phyloP scores from a whole-genome alignment of 768 basidiomycete genomes.

The Lactarius vividus region DNA sequence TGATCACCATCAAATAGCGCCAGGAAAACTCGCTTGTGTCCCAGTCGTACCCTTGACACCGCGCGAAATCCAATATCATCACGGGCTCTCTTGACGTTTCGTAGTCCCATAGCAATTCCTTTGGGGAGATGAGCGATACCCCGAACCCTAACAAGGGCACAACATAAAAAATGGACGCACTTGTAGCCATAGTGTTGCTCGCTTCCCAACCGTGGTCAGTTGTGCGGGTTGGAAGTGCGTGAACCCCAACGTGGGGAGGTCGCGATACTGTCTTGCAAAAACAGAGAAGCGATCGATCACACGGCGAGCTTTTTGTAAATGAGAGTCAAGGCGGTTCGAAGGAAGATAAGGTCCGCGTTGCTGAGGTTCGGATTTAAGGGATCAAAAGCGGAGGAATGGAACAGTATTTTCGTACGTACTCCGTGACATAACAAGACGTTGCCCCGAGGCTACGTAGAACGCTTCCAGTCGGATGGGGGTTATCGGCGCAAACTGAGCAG shows the following conservation, averaged over 20 bases:
- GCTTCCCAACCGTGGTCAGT: conserved; percentile 96
- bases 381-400: background rate
- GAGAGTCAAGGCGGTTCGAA: conserved; percentile 81
- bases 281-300: conserved; percentile 84
- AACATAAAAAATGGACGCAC: conserved; percentile 36
- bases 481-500: background rate
- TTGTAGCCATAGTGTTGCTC: conserved; percentile 96
- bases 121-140: background rate
- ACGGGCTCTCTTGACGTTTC: conserved; percentile 85
- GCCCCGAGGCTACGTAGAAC: conserved; percentile 68
- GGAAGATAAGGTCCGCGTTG: conserved; percentile 97
- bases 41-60: conserved; percentile 99
- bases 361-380: conserved; percentile 41
- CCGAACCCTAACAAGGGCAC: background rate
- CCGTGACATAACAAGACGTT: conserved; percentile 98
- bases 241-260: conserved; percentile 92
- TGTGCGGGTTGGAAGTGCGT: conserved; percentile 99
- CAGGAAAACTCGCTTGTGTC: conserved; percentile 94
- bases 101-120: conserved; percentile 96
- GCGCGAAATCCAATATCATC: conserved; percentile 94
- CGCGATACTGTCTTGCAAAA: conserved; percentile 84
- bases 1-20: conserved; percentile 94
- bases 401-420: conserved; percentile 51
- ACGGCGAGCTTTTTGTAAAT: conserved; percentile 86
- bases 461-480: background rate